Evolutionary conservation across 2,329 filamentous ascomycete genomes (phyloP), one percentile per base, ranked within the genome.

Genomic region (Fusarium sp.): DNA sequence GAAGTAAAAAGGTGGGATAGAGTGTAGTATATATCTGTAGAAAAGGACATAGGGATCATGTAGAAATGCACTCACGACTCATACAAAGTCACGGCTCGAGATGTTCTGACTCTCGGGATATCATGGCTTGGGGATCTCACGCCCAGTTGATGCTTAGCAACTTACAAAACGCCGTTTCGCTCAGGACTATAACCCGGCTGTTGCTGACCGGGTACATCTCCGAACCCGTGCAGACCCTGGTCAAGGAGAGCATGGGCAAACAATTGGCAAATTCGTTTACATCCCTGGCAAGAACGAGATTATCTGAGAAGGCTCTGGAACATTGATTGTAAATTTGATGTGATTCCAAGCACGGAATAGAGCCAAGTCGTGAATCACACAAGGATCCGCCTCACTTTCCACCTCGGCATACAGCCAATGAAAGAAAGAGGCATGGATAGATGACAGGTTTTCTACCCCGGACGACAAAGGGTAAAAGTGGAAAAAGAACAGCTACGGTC

Each of bases 11-110:
- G 32, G 27, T 63, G 30, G 43, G 10, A 60, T 72, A 68, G 67
- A 66, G 43, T 75, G 71, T 74, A 67, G 32, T 64, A 27, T 72
- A 74, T 48, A 66, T 11, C 27, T 75, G 41, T 67, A 75, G 52
- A 70, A 62, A 57, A 32, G 34, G 57, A 56, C 57, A 45, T 25
- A 57, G 35, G 57, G 37, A 37, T 25, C 39, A 32, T 48, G 30
- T 62, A 48, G 23, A 39, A 50, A 52, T 27, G 27, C 18, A 52
- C 48, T 52, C 48, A 52, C 48, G 27, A 20, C 48, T 52, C 48
- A 52, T 32, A 32, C 10, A 30, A 32, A 52, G 4, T 52, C 25
- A 30, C 16, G 3, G 5, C 48, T 48, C 7, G 45, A 20, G 27
- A 13, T 32, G 16, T 7, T 14, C 5, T 13, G 10, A 4, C 27